These are phyloP conservation scores for Calycina marina DNA, from an alignment of 2,329 filamentous ascomycete species.

Conservation along the genomic window DNA sequence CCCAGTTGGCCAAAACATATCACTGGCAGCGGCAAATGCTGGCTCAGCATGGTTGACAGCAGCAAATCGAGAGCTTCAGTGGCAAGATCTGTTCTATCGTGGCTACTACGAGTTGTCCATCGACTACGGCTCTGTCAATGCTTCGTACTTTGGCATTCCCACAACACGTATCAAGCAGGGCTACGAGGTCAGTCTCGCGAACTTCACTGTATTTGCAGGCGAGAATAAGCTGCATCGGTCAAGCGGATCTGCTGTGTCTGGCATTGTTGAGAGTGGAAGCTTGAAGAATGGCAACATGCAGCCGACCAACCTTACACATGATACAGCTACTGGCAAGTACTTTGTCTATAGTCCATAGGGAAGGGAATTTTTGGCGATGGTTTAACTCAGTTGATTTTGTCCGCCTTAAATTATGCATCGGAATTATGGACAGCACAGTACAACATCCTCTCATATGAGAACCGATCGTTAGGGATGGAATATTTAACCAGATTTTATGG, in stretches of 20 bases:
- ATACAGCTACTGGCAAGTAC: conserved; percentile 11
- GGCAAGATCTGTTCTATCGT: conserved; percentile 60
- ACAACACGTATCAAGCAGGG: conserved; percentile 43
- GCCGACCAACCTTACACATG: conserved; percentile 11
- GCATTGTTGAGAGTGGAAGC: conserved; percentile 36
- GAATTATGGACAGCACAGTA: too few species aligned
- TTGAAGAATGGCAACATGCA: conserved; percentile 26
- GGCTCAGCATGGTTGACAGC: conserved; percentile 29
- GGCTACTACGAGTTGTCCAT: conserved; percentile 57
- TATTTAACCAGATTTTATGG: too few species aligned
- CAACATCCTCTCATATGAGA: too few species aligned
- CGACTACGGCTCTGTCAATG: conserved; percentile 39
- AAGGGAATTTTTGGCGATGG: too few species aligned
- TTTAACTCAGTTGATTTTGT: too few species aligned
- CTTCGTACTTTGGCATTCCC: conserved; percentile 49
- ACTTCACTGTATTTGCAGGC: conserved; percentile 51
- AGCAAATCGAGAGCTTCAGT: conserved; percentile 51
- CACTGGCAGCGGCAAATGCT: conserved; percentile 34
- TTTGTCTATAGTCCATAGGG: conserved; percentile 8
- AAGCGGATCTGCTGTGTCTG: conserved; percentile 19
- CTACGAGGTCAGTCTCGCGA: conserved; percentile 51
- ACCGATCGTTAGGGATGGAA: too few species aligned
- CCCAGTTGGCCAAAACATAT: conserved; percentile 43
- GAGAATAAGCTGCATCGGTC: conserved; percentile 38
- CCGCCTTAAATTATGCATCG: too few species aligned